These are phyloP conservation scores for Serendipita sp. DNA, from an alignment of 768 basidiomycete species.

Conservation along the genomic window DNA sequence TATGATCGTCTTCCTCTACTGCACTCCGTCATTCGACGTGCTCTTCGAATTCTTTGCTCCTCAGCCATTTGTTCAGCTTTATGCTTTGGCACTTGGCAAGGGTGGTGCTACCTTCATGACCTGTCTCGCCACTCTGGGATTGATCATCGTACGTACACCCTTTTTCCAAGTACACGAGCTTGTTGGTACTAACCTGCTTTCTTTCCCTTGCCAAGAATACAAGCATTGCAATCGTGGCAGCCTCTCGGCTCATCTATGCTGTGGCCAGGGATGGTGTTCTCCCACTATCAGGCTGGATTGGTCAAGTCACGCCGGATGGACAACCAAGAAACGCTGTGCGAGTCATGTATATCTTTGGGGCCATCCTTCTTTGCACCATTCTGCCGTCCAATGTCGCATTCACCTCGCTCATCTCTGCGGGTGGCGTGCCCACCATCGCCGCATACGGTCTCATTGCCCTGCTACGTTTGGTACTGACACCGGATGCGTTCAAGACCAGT, in stretches of 20 bases:
- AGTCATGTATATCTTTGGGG: conserved; percentile 68
- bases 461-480: conserved; percentile 63
- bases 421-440: conserved; percentile 71
- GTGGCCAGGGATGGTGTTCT: conserved; percentile 90
- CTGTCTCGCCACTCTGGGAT: conserved; percentile 61
- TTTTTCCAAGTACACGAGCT: neutral
- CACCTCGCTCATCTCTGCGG: conserved; percentile 76
- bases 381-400: conserved; percentile 84
- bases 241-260: conserved; percentile 77
- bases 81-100: conserved; percentile 66
- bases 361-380: conserved; percentile 65
- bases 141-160: conserved; percentile 49
- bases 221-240: conserved; percentile 71
- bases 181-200: neutral
- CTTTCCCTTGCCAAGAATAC: conserved; percentile 41
- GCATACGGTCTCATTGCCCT: conserved; percentile 72
- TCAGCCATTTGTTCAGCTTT: conserved; percentile 83
- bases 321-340: conserved; percentile 78
- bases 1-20: conserved; percentile 69
- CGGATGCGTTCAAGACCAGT: conserved; percentile 52
- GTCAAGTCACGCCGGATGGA: conserved; percentile 46
- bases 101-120: conserved; percentile 79
- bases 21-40: conserved; percentile 59
- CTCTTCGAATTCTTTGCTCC: conserved; percentile 66
- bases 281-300: conserved; percentile 70